phyloP scores from a whole-genome alignment of 345 rosid species.

The Citrus cavaleriei region DNA sequence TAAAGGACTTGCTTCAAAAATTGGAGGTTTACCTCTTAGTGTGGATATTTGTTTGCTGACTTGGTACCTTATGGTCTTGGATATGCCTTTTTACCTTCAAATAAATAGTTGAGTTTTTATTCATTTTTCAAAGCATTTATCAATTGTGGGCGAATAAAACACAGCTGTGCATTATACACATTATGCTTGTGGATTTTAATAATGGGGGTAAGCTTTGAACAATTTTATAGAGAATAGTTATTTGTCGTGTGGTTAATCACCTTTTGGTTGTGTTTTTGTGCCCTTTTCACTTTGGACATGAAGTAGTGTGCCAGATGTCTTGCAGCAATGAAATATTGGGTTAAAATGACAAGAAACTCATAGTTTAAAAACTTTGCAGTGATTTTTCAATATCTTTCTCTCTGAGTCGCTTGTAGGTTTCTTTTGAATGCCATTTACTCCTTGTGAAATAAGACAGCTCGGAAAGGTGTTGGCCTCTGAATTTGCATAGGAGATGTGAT shows the following conservation, averaged over 20 bases:
- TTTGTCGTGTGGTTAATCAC: neutral
- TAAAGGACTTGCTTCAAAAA: constrained; percentile 72
- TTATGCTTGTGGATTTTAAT: neutral
- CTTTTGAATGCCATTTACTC: neutral
- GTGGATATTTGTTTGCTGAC: neutral
- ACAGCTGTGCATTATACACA: neutral
- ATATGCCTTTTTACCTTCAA: neutral
- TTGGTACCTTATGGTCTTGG: neutral
- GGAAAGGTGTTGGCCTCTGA: neutral
- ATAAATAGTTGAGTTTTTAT: neutral
- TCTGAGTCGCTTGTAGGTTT: neutral
- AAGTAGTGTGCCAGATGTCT: neutral
- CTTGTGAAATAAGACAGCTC: neutral
- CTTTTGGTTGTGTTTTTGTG: neutral
- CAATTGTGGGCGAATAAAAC: neutral
- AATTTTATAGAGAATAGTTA: neutral
- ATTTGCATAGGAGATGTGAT: neutral
- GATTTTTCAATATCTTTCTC: neutral
- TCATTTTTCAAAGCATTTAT: neutral
- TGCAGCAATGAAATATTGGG: neutral
- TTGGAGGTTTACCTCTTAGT: constrained; percentile 49
- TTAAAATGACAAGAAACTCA: neutral
- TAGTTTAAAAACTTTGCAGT: neutral
- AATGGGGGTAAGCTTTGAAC: neutral
- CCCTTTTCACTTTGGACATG: neutral